Conservation (phyloP, 805 yeast species). For the Myxozyma melibiosi region DNA sequence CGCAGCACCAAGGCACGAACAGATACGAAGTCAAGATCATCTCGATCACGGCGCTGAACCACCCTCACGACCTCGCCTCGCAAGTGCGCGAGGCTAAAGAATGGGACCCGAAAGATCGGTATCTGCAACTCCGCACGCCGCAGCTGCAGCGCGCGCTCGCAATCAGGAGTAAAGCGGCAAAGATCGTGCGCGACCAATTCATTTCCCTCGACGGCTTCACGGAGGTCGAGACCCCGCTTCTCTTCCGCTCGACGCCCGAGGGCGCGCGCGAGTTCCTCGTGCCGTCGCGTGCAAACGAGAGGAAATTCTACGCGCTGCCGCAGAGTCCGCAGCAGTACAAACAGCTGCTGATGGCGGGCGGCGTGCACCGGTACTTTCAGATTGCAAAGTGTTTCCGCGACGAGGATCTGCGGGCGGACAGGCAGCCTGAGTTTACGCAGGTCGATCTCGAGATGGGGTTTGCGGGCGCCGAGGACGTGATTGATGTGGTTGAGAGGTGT, state of each 20-base stretch:
- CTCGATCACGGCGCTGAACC: constrained; percentile 13
- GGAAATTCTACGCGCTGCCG: constrained; percentile 81
- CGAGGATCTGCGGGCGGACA: constrained; percentile 89
- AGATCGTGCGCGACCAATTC: constrained; percentile 49
- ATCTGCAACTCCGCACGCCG: constrained; percentile 67
- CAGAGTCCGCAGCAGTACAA: constrained; percentile 98
- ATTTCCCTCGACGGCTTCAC: constrained; percentile 53
- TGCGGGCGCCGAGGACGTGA: constrained; percentile 69
- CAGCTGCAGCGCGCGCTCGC: constrained; percentile 58
- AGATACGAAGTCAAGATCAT: constrained; percentile 16
- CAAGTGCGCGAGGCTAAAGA: constrained; percentile 43
- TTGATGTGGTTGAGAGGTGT: constrained; percentile 59
- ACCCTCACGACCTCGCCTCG: constrained; percentile 20
- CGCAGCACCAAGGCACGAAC: constrained; percentile 10
- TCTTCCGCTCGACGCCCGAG: constrained; percentile 96
- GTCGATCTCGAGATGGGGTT: constrained; percentile 94
- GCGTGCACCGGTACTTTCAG: constrained; percentile 83
- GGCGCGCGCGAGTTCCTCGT: constrained; percentile 96
- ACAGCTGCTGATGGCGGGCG: constrained; percentile 92
- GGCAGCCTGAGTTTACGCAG: constrained; percentile 98
- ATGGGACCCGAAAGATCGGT: constrained; percentile 80
- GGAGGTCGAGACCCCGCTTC: constrained; percentile 89
- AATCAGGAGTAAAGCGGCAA: constrained; percentile 59
- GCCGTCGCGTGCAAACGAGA: constrained; percentile 68
- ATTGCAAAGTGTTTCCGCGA: constrained; percentile 94